A percentile compares a stretch with the other conserved stretches of the same genome.
phyloP scores from a whole-genome alignment of 495 filamentous ascomycete genomes.

The Hypoxylon lienhwacheense region DNA sequence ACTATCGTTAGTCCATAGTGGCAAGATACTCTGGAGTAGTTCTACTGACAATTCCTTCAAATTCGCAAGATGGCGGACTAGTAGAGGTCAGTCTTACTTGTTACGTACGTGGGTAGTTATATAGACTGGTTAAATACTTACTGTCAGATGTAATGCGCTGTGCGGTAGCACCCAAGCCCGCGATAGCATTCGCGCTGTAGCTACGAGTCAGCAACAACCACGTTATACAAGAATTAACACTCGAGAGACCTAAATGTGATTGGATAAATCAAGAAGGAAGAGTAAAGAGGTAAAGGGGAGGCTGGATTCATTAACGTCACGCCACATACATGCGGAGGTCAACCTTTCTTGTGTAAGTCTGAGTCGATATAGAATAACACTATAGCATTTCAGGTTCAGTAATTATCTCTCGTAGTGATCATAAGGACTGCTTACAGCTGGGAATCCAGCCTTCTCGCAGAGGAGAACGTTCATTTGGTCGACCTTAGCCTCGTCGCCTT shows the following conservation, averaged over 20 bases:
- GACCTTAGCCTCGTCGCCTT: slow-evolving; percentile 76
- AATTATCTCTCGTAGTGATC: not conserved
- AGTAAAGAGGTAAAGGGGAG: not conserved
- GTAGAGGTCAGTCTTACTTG: slow-evolving; percentile 41
- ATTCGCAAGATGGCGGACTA: slow-evolving; percentile 69
- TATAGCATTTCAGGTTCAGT: not conserved
- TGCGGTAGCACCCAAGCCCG: slow-evolving; percentile 79
- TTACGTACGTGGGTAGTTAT: not conserved
- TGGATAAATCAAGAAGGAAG: not conserved
- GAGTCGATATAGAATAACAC: slow-evolving; percentile 55
- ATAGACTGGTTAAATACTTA: not conserved
- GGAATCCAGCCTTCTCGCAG: slow-evolving; percentile 83
- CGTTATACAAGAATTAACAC: not conserved
- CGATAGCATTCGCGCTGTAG: slow-evolving; percentile 66
- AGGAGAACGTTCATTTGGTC: slow-evolving; percentile 77
- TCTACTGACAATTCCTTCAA: slow-evolving; percentile 42
- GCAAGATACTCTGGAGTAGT: not conserved
- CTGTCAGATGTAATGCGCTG: slow-evolving; percentile 60
- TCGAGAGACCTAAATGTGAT: not conserved
- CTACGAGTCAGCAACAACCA: not conserved
- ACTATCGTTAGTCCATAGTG: not conserved
- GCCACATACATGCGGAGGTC: slow-evolving; percentile 66
- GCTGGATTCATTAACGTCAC: too few relatives aligned
- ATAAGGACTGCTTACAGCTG: slow-evolving; percentile 33
- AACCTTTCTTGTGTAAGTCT: slow-evolving; percentile 70